phyloP scores from a whole-genome alignment of 2,329 filamentous ascomycete species.

The Curvularia sp. region DNA sequence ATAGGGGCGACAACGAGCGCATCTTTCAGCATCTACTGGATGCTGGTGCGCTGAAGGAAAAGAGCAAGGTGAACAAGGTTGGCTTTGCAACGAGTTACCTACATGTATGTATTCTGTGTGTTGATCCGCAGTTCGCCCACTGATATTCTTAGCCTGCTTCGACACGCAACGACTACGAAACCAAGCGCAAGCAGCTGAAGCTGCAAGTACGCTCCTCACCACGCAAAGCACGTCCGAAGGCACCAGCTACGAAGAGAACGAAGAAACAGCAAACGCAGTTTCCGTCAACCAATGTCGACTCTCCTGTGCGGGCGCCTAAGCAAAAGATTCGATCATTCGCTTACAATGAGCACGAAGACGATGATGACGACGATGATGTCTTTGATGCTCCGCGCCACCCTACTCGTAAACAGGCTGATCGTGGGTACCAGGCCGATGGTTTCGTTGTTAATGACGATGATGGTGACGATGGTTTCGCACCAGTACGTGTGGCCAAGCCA shows the following conservation, averaged over 20 bases:
- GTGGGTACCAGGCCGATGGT: constrained; percentile 47
- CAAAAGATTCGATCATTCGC: constrained; percentile 42
- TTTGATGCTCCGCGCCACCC: constrained; percentile 35
- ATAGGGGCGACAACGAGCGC: constrained; percentile 79
- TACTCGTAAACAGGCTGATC: constrained; percentile 32
- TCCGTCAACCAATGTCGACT: constrained; percentile 73
- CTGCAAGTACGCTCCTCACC: constrained; percentile 63
- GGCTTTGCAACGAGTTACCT: constrained; percentile 80
- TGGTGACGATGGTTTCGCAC: constrained; percentile 58
- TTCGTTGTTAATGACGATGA: constrained; percentile 51
- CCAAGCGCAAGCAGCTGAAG: constrained; percentile 50
- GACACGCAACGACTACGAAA: constrained; percentile 57
- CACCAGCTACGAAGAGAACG: constrained; percentile 26
- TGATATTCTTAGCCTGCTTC: constrained; percentile 50
- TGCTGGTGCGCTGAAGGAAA: constrained; percentile 76
- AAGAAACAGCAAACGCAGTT: constrained; percentile 54
- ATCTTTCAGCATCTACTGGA: constrained; percentile 79
- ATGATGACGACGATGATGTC: constrained; percentile 35
- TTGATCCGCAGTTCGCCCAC: constrained; percentile 1
- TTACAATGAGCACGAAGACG: constrained; percentile 36
- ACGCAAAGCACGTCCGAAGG: constrained; percentile 44
- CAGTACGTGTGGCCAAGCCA: constrained; percentile 40
- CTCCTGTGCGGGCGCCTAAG: constrained; percentile 62
- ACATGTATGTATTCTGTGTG: constrained; percentile 57
- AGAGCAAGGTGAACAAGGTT: constrained; percentile 68